Percentiles rank a stretch among this genome's conserved stretches.
Evolutionary conservation across 163 green algal genomes (phyloP).

Genomic region (Volvox carteri): DNA sequence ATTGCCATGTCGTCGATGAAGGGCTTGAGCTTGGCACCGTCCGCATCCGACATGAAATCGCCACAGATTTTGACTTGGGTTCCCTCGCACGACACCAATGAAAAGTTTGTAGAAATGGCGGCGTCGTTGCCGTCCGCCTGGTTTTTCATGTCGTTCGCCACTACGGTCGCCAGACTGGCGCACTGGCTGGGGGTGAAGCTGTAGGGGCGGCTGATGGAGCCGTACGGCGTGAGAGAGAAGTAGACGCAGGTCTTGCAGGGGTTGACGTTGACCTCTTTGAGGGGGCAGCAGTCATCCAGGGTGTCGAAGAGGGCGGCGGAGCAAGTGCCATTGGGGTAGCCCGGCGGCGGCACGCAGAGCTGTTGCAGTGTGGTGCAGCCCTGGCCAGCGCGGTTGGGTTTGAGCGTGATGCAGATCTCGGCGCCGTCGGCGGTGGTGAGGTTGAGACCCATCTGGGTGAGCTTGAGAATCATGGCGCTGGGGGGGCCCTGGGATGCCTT

Average conservation of each 20-base stretch:
- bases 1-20: not conserved
- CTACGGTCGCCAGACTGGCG: not conserved
- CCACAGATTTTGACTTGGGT: not conserved
- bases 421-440: not conserved
- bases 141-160: not conserved
- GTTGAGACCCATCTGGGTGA: constrained; percentile 32
- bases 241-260: constrained; percentile 15
- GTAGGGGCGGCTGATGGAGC: not conserved
- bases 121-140: not conserved
- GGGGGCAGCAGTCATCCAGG: not conserved
- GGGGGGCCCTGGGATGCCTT: not conserved
- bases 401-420: constrained; percentile 26
- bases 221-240: not conserved
- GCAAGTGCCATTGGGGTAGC: not conserved
- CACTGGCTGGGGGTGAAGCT: constrained; percentile 2
- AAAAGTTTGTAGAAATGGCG: not conserved
- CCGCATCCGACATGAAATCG: not conserved
- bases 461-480: not conserved
- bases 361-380: constrained; percentile 33
- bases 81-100: not conserved
- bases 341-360: constrained; percentile 10
- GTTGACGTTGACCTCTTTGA: not conserved
- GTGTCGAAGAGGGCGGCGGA: constrained; percentile 14
- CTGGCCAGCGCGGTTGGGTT: not conserved
- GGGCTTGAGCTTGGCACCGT: not conserved